Conservation (phyloP, 495 filamentous ascomycete species). For the Aspergillus wentii region DNA sequence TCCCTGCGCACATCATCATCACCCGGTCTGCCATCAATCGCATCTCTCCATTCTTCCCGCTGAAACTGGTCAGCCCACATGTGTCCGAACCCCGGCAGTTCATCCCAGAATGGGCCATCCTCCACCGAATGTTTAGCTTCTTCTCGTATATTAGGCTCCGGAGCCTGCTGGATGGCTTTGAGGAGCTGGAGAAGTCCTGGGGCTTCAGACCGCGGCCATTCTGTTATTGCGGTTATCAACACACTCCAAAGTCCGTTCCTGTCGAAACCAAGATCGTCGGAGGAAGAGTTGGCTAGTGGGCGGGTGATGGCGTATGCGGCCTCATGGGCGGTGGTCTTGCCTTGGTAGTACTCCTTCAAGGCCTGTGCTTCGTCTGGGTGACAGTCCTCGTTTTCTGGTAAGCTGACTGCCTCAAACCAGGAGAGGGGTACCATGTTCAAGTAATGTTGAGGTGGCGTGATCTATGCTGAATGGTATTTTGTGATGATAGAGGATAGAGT, state of each 20-base stretch:
- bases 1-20: neutral
- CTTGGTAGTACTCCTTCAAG: neutral
- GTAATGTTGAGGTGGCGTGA: too few relatives aligned
- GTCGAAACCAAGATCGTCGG: neutral
- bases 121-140: neutral
- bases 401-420: neutral
- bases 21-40: neutral
- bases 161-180: neutral
- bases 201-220: neutral
- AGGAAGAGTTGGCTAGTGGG: neutral
- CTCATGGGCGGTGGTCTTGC: neutral
- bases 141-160: neutral
- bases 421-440: neutral
- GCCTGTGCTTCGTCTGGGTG: neutral
- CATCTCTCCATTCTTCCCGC: neutral
- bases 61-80: neutral
- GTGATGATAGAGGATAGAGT: too few relatives aligned
- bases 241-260: neutral
- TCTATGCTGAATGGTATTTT: too few relatives aligned
- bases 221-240: neutral
- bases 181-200: neutral
- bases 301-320: neutral
- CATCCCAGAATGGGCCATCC: neutral
- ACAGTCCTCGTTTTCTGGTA: neutral
- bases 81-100: neutral